These are phyloP conservation scores for Brassica carinata DNA, from an alignment of 345 rosid genomes.

Conservation along the genomic window DNA sequence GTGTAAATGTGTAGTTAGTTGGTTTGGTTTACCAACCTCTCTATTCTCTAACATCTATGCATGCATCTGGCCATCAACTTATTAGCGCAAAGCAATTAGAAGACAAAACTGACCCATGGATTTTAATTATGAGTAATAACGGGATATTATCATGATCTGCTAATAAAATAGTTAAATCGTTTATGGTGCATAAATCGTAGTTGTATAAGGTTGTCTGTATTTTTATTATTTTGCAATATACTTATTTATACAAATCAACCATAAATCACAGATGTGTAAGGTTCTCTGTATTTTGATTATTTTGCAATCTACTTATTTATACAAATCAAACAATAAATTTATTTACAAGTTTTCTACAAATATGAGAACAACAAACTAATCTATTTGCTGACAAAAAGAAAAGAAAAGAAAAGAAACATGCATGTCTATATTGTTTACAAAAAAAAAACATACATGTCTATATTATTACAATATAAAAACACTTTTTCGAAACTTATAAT, in stretches of 20 bases:
- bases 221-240: background rate
- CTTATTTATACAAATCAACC: background rate
- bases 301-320: too few species aligned
- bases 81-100: background rate
- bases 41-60: background rate
- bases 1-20: background rate
- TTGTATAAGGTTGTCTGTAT: background rate
- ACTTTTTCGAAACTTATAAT: background rate
- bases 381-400: background rate
- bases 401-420: background rate
- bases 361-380: background rate
- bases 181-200: background rate
- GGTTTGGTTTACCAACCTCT: slow-evolving; percentile 14
- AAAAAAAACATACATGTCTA: background rate
- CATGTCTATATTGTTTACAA: background rate
- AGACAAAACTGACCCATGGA: background rate
- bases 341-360: background rate
- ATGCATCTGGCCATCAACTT: slow-evolving; percentile 8
- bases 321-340: background rate
- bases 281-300: too few species aligned
- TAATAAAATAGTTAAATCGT: background rate
- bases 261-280: too few species aligned
- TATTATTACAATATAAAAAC: background rate
- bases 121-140: background rate
- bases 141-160: background rate